Percentiles rank a stretch among this genome's conserved stretches.
Conservation (phyloP, 306 rosid genomes). For the Prunus salicina region DNA sequence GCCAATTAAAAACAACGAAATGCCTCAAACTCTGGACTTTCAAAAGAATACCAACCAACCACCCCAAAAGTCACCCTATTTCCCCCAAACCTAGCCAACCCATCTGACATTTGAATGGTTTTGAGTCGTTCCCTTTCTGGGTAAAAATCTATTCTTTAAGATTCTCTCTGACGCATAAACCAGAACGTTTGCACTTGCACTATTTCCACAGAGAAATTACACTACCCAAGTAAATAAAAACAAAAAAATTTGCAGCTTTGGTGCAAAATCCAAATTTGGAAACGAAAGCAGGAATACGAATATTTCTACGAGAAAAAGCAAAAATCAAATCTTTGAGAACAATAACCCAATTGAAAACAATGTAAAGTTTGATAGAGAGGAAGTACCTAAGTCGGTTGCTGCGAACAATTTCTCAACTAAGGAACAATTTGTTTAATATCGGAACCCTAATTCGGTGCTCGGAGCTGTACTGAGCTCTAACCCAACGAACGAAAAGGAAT, state of each 20-base stretch:
- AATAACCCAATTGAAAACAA: neutral
- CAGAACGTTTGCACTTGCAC: neutral
- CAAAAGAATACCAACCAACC: neutral
- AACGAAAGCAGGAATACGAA: neutral
- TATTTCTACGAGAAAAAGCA: neutral
- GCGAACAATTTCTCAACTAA: neutral
- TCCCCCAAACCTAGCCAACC: neutral
- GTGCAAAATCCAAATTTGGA: neutral
- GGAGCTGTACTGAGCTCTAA: neutral
- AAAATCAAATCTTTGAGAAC: neutral
- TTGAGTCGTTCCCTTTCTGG: neutral
- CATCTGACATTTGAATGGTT: neutral
- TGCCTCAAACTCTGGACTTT: neutral
- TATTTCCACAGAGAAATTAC: neutral
- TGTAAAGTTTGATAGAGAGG: neutral
- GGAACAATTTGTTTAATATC: neutral
- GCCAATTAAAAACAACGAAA: neutral
- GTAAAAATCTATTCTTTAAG: neutral
- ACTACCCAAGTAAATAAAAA: neutral
- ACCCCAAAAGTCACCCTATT: neutral
- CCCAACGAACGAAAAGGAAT: neutral
- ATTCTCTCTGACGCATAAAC: neutral
- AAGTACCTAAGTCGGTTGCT: neutral
- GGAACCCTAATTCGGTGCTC: slow-evolving; percentile 17
- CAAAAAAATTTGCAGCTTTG: neutral